Conservation (phyloP, 2,329 filamentous ascomycete genomes). For the Monilinia vaccinii-corymbosi region DNA sequence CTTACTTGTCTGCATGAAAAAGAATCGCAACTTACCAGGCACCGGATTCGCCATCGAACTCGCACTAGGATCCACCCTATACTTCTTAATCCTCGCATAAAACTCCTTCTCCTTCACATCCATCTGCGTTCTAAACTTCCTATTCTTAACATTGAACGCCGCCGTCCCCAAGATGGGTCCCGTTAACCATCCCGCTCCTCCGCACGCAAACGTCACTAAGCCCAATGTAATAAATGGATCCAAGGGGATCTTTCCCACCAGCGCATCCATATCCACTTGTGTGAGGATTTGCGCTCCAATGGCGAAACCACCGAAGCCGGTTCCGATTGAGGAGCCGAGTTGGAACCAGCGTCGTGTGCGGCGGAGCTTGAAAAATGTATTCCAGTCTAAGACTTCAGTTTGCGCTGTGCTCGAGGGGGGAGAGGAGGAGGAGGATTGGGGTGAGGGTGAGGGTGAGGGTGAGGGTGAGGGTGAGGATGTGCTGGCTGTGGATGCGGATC, state of each 20-base stretch:
- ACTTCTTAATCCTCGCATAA: constrained; percentile 82
- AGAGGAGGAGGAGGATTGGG: constrained; percentile 1
- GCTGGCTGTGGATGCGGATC: constrained; percentile 18
- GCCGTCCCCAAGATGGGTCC: constrained; percentile 76
- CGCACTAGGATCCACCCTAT: constrained; percentile 81
- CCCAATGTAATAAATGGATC: constrained; percentile 84
- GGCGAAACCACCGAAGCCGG: constrained; percentile 52
- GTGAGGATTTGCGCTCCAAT: constrained; percentile 58
- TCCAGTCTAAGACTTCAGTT: constrained; percentile 56
- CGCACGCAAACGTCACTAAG: constrained; percentile 65
- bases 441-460: constrained; percentile 9
- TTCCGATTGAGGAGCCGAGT: constrained; percentile 63
- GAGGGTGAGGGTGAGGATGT: constrained; percentile 10
- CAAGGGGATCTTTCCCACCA: constrained; percentile 65
- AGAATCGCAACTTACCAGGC: constrained; percentile 29
- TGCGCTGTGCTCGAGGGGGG: constrained; percentile 2
- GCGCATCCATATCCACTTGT: constrained; percentile 60
- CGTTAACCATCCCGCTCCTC: constrained; percentile 77
- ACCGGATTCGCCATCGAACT: constrained; percentile 84
- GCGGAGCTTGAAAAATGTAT: constrained; percentile 85
- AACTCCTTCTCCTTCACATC: constrained; percentile 88
- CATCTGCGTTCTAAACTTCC: constrained; percentile 63
- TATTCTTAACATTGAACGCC: constrained; percentile 69
- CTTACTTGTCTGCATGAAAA: neutral
- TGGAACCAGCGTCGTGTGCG: constrained; percentile 78